Evolutionary conservation across 2,329 filamentous ascomycete species (phyloP).

Genomic region (Exserohilum turcica): DNA sequence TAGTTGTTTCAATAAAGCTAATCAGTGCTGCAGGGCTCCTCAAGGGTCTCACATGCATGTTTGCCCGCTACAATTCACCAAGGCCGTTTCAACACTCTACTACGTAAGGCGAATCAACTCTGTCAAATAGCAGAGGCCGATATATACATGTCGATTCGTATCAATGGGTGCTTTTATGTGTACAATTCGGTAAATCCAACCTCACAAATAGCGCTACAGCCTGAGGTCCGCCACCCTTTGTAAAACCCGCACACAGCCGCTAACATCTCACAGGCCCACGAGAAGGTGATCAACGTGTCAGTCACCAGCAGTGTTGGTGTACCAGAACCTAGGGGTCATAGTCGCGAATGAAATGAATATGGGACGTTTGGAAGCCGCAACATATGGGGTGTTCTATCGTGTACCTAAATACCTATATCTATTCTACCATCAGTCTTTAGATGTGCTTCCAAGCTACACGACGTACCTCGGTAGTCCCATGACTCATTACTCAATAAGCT

Average conservation of each 20-base stretch:
- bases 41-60: neutral
- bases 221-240: neutral
- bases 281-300: neutral
- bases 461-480: neutral
- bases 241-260: neutral
- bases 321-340: neutral
- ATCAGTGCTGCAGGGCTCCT: neutral
- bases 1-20: neutral
- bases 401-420: constrained; percentile 1
- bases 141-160: neutral
- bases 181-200: neutral
- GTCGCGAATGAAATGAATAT: neutral
- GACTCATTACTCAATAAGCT: neutral
- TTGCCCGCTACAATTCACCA: neutral
- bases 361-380: neutral
- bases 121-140: neutral
- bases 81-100: neutral
- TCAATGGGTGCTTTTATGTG: neutral
- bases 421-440: neutral
- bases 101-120: neutral
- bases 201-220: neutral
- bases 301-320: neutral
- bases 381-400: neutral
- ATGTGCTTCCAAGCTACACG: neutral
- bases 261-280: neutral